Evolutionary conservation across 345 rosid species (phyloP).

Genomic region (Rhodamnia rubescens): DNA sequence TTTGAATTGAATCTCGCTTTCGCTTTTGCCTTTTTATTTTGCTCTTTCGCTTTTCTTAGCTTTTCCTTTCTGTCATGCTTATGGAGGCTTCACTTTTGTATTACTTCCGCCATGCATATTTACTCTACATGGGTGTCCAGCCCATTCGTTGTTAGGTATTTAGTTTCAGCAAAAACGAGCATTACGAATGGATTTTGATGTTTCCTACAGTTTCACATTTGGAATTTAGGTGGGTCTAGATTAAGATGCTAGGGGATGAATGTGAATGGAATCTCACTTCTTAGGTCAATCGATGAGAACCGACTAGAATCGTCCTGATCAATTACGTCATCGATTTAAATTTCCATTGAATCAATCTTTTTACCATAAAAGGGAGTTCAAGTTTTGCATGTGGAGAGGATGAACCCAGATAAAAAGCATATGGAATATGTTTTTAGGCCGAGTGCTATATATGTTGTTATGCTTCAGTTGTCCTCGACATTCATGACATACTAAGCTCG

Average conservation of each 20-base stretch:
- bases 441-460: neutral
- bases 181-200: neutral
- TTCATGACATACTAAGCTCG: neutral
- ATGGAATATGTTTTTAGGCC: neutral
- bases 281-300: neutral
- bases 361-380: neutral
- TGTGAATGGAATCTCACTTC: neutral
- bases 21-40: neutral
- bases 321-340: neutral
- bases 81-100: neutral
- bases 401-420: neutral
- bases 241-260: neutral
- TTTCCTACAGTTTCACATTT: neutral
- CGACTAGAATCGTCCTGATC: rapidly evolving
- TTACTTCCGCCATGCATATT: neutral
- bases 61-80: neutral
- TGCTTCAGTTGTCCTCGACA: neutral
- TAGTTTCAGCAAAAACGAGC: neutral
- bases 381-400: neutral
- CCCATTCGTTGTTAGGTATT: neutral
- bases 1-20: neutral
- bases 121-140: neutral
- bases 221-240: neutral
- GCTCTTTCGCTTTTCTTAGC: neutral
- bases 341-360: neutral